Conservation (phyloP, 805 yeast genomes). For the Metschnikowia arizonensis region DNA sequence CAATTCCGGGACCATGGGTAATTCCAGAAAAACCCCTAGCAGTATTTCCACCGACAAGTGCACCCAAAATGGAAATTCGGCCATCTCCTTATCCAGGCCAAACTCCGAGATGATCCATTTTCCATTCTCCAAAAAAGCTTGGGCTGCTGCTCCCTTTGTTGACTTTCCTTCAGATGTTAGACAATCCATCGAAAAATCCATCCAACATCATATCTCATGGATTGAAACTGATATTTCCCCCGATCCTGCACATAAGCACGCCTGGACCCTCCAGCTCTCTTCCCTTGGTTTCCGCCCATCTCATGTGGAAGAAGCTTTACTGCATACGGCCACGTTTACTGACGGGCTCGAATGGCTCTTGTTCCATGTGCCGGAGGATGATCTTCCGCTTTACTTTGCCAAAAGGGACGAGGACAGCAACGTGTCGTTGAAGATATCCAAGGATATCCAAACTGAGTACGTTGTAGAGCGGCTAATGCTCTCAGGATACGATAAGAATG, state of each 20-base stretch:
- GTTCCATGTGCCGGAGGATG: slow-evolving; percentile 92
- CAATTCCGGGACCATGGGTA: not conserved
- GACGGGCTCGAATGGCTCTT: slow-evolving; percentile 71
- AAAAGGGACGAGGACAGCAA: slow-evolving; percentile 56
- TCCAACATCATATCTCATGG: slow-evolving; percentile 60
- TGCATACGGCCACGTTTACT: slow-evolving; percentile 48
- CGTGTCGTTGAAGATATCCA: slow-evolving; percentile 53
- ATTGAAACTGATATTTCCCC: slow-evolving; percentile 17
- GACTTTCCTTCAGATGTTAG: slow-evolving; percentile 65
- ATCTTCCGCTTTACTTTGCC: slow-evolving; percentile 65
- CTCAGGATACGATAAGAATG: slow-evolving; percentile 69
- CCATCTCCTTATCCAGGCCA: not conserved
- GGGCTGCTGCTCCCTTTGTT: slow-evolving; percentile 68
- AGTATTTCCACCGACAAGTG: no score
- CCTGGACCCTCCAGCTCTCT: slow-evolving; percentile 11
- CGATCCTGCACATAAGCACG: slow-evolving; percentile 8
- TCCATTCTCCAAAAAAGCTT: slow-evolving; percentile 50
- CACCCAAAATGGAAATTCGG: no score
- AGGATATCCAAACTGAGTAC: slow-evolving; percentile 52
- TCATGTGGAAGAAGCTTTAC: slow-evolving; percentile 70
- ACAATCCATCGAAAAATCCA: slow-evolving; percentile 54
- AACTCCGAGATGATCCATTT: not conserved
- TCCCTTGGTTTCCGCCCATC: slow-evolving; percentile 56
- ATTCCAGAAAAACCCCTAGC: no score
- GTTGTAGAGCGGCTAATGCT: slow-evolving; percentile 53